Conservation (phyloP, 306 rosid genomes). For the Sophora flavescens region DNA sequence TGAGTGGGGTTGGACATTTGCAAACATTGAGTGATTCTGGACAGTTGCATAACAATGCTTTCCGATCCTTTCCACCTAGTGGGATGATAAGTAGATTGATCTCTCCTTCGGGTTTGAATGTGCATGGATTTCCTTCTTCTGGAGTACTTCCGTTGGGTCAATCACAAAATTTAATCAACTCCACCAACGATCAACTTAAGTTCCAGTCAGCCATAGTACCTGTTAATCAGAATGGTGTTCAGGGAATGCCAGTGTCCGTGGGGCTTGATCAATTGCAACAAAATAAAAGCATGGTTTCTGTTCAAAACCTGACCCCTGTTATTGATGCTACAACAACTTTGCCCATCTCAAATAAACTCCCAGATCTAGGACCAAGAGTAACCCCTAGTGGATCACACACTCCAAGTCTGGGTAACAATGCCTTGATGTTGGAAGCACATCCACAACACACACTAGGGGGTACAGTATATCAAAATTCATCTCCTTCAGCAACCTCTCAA, state of each 20-base stretch:
- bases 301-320: slow-evolving; percentile 54
- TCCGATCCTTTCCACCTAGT: slow-evolving; percentile 68
- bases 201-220: slow-evolving; percentile 57
- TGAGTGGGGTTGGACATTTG: slow-evolving; percentile 66
- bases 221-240: slow-evolving; percentile 65
- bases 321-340: slow-evolving; percentile 56
- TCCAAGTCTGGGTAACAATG: slow-evolving; percentile 50
- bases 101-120: slow-evolving; percentile 67
- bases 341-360: slow-evolving; percentile 59
- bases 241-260: slow-evolving; percentile 59
- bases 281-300: slow-evolving; percentile 42
- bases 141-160: slow-evolving; percentile 73
- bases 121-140: slow-evolving; percentile 71
- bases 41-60: slow-evolving; percentile 66
- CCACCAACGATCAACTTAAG: slow-evolving; percentile 56
- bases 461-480: slow-evolving; percentile 55
- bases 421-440: slow-evolving; percentile 56
- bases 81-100: slow-evolving; percentile 83
- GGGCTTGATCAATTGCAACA: slow-evolving; percentile 68
- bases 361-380: slow-evolving; percentile 59
- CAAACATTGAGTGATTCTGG: slow-evolving; percentile 62
- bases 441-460: slow-evolving; percentile 59
- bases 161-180: slow-evolving; percentile 55
- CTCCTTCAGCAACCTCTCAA: slow-evolving; percentile 59
- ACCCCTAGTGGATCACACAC: slow-evolving; percentile 47